Percentiles rank a stretch among this genome's conserved stretches.
These are phyloP conservation scores for Hymenoscyphus infarciens DNA, from an alignment of 2,329 filamentous ascomycete genomes.

Conservation along the genomic window DNA sequence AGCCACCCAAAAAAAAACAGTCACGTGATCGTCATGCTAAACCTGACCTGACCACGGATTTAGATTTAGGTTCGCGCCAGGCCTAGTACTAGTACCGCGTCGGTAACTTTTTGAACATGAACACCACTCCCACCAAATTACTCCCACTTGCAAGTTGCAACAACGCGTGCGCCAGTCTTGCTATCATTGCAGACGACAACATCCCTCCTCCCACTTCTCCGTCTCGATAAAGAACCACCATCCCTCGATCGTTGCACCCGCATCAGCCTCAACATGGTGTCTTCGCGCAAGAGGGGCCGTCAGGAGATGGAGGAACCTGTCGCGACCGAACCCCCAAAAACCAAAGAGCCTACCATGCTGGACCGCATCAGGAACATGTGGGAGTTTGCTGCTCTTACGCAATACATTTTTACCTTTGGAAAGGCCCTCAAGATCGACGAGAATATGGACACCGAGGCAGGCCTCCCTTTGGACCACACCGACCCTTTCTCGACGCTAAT, in stretches of 20 bases:
- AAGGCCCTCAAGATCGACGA: slow-evolving; percentile 86
- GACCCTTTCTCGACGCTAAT: slow-evolving; percentile 12
- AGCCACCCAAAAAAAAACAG: no score
- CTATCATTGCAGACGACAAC: neutral
- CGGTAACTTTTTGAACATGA: neutral
- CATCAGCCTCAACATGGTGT: slow-evolving; percentile 38
- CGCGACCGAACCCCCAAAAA: slow-evolving; percentile 20
- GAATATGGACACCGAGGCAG: slow-evolving; percentile 84
- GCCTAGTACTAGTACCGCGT: neutral
- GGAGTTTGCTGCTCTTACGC: slow-evolving; percentile 91
- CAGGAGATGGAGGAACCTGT: slow-evolving; percentile 40
- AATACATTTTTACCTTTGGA: slow-evolving; percentile 92
- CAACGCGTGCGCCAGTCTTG: neutral
- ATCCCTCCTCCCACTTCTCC: neutral
- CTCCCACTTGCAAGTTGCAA: neutral
- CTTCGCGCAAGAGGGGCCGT: slow-evolving; percentile 47
- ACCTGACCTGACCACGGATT: neutral
- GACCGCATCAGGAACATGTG: slow-evolving; percentile 80
- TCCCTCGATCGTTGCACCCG: slow-evolving; percentile 9
- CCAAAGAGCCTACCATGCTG: slow-evolving; percentile 44
- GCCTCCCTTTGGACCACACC: slow-evolving; percentile 9
- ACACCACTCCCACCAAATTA: neutral
- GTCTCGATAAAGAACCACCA: neutral
- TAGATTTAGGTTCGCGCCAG: neutral
- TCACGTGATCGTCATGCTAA: neutral